Percentiles rank a stretch among this genome's conserved stretches.
These are phyloP conservation scores for Fraxinus nigra DNA, from an alignment of 305 asterid genomes.

Conservation along the genomic window DNA sequence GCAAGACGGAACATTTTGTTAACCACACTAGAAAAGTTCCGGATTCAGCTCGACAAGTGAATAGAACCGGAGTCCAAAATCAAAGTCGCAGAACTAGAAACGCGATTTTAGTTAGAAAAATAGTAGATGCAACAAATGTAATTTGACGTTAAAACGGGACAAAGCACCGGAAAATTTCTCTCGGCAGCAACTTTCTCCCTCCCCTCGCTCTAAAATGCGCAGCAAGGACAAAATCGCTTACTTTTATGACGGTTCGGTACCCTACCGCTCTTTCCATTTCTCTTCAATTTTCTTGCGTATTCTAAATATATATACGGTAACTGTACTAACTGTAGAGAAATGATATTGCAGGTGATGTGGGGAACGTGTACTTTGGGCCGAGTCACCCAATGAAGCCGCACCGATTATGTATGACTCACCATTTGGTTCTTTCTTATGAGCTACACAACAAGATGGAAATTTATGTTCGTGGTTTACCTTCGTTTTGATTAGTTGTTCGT, in stretches of 20 bases:
- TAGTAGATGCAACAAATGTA: neutral
- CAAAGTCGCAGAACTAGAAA: neutral
- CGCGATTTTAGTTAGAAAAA: neutral
- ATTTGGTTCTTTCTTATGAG: conserved; percentile 83
- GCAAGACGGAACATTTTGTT: neutral
- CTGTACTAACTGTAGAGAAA: conserved; percentile 25
- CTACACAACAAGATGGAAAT: conserved; percentile 97
- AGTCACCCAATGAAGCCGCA: conserved; percentile 99
- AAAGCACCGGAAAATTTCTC: neutral
- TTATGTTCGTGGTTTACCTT: conserved; percentile 56
- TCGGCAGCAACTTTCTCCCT: neutral
- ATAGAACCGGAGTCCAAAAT: neutral
- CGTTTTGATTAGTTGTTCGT: neutral
- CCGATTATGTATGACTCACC: conserved; percentile 97
- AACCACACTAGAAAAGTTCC: neutral
- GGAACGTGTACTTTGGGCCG: conserved; percentile 92
- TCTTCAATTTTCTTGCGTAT: neutral
- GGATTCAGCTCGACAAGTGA: neutral
- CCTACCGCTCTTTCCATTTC: neutral
- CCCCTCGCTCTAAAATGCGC: conserved; percentile 47
- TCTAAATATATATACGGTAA: neutral
- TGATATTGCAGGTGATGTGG: conserved; percentile 82
- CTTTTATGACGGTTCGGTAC: conserved; percentile 74
- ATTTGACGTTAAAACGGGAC: neutral
- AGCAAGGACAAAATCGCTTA: conserved; percentile 88